These are phyloP conservation scores for Sporothrix euskadiensis DNA, from an alignment of 2,329 filamentous ascomycete genomes.

Conservation along the genomic window DNA sequence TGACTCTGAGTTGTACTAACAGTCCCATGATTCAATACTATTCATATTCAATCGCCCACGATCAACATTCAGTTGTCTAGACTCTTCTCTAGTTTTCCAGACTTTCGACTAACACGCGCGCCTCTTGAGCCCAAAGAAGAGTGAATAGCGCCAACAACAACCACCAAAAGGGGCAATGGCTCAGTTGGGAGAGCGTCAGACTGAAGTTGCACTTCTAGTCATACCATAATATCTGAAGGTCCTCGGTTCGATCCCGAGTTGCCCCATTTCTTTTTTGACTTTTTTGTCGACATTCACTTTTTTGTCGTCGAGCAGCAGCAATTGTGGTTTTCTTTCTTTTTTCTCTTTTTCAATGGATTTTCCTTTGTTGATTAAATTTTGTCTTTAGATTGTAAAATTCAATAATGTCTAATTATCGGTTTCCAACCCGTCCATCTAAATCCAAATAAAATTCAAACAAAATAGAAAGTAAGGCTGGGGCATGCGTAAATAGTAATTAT, in stretches of 20 bases:
- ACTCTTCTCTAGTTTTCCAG: neutral
- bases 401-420: neutral
- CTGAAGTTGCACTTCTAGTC: constrained; percentile 24
- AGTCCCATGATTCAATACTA: too few species aligned
- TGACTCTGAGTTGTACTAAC: too few species aligned
- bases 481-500: neutral
- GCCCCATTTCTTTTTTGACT: constrained; percentile 19
- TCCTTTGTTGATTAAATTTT: too few species aligned
- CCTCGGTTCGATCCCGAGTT: constrained; percentile 30
- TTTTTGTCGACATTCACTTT: neutral
- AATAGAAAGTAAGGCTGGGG: neutral
- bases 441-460: neutral
- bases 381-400: too few species aligned
- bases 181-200: constrained; percentile 31
- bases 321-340: neutral
- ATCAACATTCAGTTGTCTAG: too few species aligned
- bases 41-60: too few species aligned
- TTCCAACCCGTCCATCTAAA: neutral
- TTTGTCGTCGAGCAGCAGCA: neutral
- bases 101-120: too few species aligned
- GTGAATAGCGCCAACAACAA: neutral
- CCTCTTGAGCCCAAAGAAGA: neutral
- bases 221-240: constrained; percentile 27
- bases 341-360: neutral
- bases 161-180: constrained; percentile 24